A percentile compares a stretch with the other conserved stretches of the same genome.
These are phyloP conservation scores for Tolypocladium capitatum DNA, from an alignment of 2,329 filamentous ascomycete species.

Conservation along the genomic window DNA sequence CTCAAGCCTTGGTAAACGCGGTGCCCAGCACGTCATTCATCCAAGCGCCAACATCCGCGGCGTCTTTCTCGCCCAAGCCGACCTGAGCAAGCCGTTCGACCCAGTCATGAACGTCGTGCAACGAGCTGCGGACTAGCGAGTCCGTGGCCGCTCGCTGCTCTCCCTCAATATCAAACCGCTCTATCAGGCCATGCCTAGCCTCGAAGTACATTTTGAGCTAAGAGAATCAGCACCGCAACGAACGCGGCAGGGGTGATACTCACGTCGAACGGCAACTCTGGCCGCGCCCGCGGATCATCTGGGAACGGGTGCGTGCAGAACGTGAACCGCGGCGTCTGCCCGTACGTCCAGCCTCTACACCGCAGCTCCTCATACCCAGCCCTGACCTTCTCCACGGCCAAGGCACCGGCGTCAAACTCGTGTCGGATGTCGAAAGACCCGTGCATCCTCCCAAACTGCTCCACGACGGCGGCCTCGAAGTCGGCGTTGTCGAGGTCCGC, in stretches of 20 bases:
- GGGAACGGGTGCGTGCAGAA: slow-evolving; percentile 50
- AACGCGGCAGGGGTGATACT: slow-evolving; percentile 4
- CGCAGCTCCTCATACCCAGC: slow-evolving; percentile 22
- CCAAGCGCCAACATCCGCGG: slow-evolving; percentile 15
- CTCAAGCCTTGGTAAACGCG: slow-evolving; percentile 10
- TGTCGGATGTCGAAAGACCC: slow-evolving; percentile 21
- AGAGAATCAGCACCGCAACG: not conserved
- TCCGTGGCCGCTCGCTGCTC: not conserved
- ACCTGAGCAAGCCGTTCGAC: slow-evolving; percentile 8
- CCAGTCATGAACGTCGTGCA: slow-evolving; percentile 16
- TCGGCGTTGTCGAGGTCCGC: slow-evolving; percentile 40
- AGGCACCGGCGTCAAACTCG: slow-evolving; percentile 35
- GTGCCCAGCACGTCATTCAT: slow-evolving; percentile 18
- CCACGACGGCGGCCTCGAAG: slow-evolving; percentile 43
- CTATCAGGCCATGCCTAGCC: slow-evolving; percentile 22
- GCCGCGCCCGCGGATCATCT: slow-evolving; percentile 43
- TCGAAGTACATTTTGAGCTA: slow-evolving; percentile 22
- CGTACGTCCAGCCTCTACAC: slow-evolving; percentile 64
- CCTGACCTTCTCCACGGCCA: slow-evolving; percentile 35
- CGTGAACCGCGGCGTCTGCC: slow-evolving; percentile 74
- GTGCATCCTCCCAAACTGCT: slow-evolving; percentile 59
- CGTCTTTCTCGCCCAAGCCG: slow-evolving; percentile 11
- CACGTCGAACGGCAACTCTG: slow-evolving; percentile 33
- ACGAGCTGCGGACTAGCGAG: not conserved
- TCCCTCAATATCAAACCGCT: slow-evolving; percentile 16